A percentile compares a stretch with the other conserved stretches of the same genome.
phyloP scores from a whole-genome alignment of 2,329 filamentous ascomycete species.

The Endoconidiophora polonica region DNA sequence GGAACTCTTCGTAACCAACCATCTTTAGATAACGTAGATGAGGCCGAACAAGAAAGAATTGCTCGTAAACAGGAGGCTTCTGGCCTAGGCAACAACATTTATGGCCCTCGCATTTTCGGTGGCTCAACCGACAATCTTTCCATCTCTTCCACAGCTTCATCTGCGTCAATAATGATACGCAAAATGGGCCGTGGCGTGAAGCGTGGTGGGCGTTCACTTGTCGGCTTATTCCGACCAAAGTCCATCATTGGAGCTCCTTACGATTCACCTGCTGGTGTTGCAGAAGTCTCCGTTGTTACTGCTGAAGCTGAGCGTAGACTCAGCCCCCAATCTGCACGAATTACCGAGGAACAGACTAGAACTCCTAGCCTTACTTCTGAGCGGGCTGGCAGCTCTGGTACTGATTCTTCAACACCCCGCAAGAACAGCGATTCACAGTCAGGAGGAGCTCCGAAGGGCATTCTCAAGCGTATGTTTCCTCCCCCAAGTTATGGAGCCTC shows the following conservation, averaged over 20 bases:
- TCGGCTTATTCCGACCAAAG: constrained; percentile 88
- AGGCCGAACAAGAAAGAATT: constrained; percentile 82
- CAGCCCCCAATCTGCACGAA: constrained; percentile 24
- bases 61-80: constrained; percentile 82
- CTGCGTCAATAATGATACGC: constrained; percentile 81
- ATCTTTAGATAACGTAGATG: constrained; percentile 46
- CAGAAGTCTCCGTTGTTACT: constrained; percentile 88
- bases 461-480: constrained; percentile 58
- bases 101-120: constrained; percentile 71
- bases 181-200: constrained; percentile 99
- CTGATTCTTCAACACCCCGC: constrained; percentile 46
- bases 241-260: constrained; percentile 67
- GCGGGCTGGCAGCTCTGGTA: constrained; percentile 37
- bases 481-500: constrained; percentile 11
- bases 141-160: constrained; percentile 77
- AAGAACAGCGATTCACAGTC: constrained; percentile 43
- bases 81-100: constrained; percentile 85
- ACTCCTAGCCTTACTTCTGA: constrained; percentile 41
- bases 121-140: constrained; percentile 91
- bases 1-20: constrained; percentile 49
- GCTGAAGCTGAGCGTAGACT: constrained; percentile 81
- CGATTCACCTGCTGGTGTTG: constrained; percentile 36
- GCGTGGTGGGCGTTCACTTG: constrained; percentile 76
- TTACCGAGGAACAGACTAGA: constrained; percentile 50
- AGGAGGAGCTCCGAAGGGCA: constrained; percentile 54